Evolutionary conservation across 164 flowering plant genomes (phyloP), one percentile per base, ranked within the genome.

Genomic region (Magnolia sinica): DNA sequence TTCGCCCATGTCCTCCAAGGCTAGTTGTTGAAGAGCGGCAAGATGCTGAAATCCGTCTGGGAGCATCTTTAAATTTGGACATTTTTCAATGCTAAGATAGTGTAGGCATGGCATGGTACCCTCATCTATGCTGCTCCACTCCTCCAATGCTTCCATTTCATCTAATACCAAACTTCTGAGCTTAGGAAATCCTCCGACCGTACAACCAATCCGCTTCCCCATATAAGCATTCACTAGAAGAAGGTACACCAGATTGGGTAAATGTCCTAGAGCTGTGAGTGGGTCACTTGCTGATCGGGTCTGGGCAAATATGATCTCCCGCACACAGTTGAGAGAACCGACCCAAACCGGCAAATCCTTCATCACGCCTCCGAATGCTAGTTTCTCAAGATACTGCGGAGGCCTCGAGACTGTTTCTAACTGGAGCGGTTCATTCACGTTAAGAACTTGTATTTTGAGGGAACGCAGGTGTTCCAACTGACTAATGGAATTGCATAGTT

Each of bases 381-480:
- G 71, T 31, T 68, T 31, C 2, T 37, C 71, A 68, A 68, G 71
- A 19, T 68, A 68, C 50, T 13, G 45, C 20, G 19, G 71, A 68
- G 16, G 71, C 29, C 86, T 50, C 16, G 66, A 65, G 20, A 85
- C 10, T 16, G 73, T 67, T 64, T 78, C 82, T 18, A 68, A 16
- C 16, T 27, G 1, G 13, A 68, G 71, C n/a, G 16, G 16, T 18
- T 29, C 61, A 55, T 55, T 8, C 1, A 1, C 8, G 16, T 0
- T 50, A 37, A 3, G 0, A 31, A n/a, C n/a, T n/a, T n/a, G n/a
- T 37, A 37, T 37, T 37, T 0, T 0, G 4, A 37, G 31, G 71
- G 50, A 31, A 18, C 19, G 8, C 1, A 68, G 50, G n/a, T 68
- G 16, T 37, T 27, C 20, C 29, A 29, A 16, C 45, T 68, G 50